phyloP scores from a whole-genome alignment of 257 asterid genomes.

The Hygrophila difformis region DNA sequence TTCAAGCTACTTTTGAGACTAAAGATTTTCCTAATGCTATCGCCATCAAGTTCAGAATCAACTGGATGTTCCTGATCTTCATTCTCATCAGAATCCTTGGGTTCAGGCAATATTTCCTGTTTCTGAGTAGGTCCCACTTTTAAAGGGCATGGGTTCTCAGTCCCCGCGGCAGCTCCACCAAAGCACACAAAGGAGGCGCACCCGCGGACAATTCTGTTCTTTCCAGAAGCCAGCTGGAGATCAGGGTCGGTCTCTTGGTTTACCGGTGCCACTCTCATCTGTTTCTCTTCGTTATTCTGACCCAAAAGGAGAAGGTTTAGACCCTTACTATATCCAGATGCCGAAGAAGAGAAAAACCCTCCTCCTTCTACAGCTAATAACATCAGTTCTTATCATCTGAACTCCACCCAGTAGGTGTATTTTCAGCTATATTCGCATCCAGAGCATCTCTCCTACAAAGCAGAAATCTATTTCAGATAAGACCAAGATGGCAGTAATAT shows the following conservation, averaged over 20 bases:
- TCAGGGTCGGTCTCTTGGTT: slow-evolving; percentile 78
- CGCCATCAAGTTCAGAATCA: slow-evolving; percentile 8
- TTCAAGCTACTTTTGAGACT: slow-evolving; percentile 78
- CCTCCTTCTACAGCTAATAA: slow-evolving; percentile 99
- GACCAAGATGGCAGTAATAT: not conserved
- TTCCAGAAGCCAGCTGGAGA: slow-evolving; percentile 90
- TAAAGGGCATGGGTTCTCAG: slow-evolving; percentile 54
- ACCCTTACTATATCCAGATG: slow-evolving; percentile 97
- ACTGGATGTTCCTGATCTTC: slow-evolving; percentile 25
- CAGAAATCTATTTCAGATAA: not conserved
- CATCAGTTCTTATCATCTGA: slow-evolving; percentile 89
- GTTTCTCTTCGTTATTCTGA: slow-evolving; percentile 77
- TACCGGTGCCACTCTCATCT: slow-evolving; percentile 97
- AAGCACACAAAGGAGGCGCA: slow-evolving; percentile 83
- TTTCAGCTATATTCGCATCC: slow-evolving; percentile 1
- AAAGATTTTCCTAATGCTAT: slow-evolving; percentile 10
- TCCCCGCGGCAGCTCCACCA: slow-evolving; percentile 68
- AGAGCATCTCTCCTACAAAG: not conserved
- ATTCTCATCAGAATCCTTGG: slow-evolving; percentile 32
- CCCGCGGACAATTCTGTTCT: slow-evolving; percentile 59
- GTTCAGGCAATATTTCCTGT: slow-evolving; percentile 36
- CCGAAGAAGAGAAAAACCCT: slow-evolving; percentile 97
- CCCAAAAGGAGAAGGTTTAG: slow-evolving; percentile 87
- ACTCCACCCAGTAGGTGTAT: not conserved
- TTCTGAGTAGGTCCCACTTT: slow-evolving; percentile 66